Evolutionary conservation across 768 basidiomycete species (phyloP), one percentile per base, ranked within the genome.

Genomic region (Boletus rubescentipes): DNA sequence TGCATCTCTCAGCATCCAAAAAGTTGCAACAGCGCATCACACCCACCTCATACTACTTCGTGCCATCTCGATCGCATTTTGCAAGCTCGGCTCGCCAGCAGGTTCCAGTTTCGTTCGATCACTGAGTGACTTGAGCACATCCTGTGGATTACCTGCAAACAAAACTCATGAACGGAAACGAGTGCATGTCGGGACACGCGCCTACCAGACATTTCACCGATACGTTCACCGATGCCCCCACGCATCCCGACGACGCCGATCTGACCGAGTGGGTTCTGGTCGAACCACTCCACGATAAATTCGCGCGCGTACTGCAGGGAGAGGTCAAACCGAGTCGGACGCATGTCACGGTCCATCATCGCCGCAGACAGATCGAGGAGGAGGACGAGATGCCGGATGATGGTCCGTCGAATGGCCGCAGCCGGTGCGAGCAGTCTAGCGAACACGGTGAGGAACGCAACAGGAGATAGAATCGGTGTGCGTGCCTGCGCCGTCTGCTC

Each of bases 61-160:
- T 5, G 96, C 96, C 88, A 98, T 96, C 58, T 97, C 91, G n/a
- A 99, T 84, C 0, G 94, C 87, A 66, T 99, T 99, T 72, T 99
- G 97, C 41, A 99, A 72, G 72, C 92, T 95, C 0, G 97, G 96
- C 59, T 98, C 96, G 1, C 97, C 97, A 5, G 79, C 75, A 0
- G 96, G 93, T 61, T 95, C 91, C 2, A 98, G 77, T 68, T 87
- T 94, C 54, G 90, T 87, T 54, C 96, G 82, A 64, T 98, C 89
- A 9, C 85, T 80, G 52, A 98, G 84, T 0, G 84, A 79, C 64
- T 85, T 89, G 16, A 98, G 76, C n/a, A 98, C 93, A 37, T 98
- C 96, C 66, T 96, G 94, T 0, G 96, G 94, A 60, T 98, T 99
- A 9, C 96, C 94, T 94, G 64, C 11, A 26, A 51, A 56, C 41